phyloP scores from a whole-genome alignment of 192 early-diverging fungal genomes.

The Podila clonocystis region DNA sequence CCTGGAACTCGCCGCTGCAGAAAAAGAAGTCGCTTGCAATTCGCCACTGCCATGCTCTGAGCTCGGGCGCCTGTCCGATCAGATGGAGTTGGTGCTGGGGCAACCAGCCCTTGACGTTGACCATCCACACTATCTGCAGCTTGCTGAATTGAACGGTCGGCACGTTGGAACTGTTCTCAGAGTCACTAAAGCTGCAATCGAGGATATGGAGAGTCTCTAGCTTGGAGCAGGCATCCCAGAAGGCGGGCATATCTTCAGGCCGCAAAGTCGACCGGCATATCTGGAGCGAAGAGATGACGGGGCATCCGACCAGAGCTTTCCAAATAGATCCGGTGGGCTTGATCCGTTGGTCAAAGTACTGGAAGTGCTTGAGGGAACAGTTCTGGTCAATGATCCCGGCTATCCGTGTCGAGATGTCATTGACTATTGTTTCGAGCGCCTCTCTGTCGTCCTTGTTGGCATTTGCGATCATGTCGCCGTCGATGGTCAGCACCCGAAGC shows the following conservation, averaged over 20 bases:
- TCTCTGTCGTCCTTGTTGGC: background rate
- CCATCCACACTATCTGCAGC: background rate
- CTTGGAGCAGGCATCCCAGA: background rate
- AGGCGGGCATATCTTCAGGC: background rate
- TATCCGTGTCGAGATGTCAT: background rate
- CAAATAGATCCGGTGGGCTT: background rate
- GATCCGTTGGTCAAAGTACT: background rate
- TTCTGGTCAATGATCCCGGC: background rate
- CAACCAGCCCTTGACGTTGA: background rate
- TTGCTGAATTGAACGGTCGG: background rate
- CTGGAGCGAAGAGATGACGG: background rate
- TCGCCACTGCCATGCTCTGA: background rate
- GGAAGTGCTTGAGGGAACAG: background rate
- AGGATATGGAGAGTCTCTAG: background rate
- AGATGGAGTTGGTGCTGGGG: background rate
- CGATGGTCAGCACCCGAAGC: background rate
- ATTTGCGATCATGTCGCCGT: background rate
- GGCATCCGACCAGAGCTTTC: background rate
- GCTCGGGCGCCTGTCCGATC: background rate
- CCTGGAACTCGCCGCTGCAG: background rate
- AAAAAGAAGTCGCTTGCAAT: background rate
- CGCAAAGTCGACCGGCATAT: background rate
- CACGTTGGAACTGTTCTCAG: background rate
- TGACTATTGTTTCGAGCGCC: too few species aligned
- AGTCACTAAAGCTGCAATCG: background rate